Evolutionary conservation across 768 basidiomycete genomes (phyloP), one percentile per base, ranked within the genome.

Genomic region (Hirschioporus abietinus): DNA sequence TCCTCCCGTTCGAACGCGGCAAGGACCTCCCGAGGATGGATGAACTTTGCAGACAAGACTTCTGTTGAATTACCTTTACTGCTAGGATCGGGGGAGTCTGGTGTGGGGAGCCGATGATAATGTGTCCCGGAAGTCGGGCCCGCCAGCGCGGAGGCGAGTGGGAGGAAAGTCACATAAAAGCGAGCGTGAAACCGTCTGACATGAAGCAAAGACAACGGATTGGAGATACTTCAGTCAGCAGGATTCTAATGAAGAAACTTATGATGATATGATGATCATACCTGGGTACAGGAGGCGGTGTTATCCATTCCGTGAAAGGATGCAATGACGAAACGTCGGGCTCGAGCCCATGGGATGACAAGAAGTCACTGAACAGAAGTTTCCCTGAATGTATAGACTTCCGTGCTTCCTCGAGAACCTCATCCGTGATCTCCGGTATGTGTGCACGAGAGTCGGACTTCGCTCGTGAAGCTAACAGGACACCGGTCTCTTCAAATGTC

Each of bases 231-330:
- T 70, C 27, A 68, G 60, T 58, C 70, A 35, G 52, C 9, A 58
- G 35, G 9, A 64, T n/a, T 30, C 30, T 30, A 8, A 30, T 35
- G 30, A 52, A 52, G 42, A 3, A 20, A 15, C 42, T n/a, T 20
- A 20, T 20, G 20, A 52, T 52, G 42, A 52, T 20, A 20, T 20
- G 67, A 42, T 25, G 25, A 10, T 65, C 79, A 71, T 70, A 87
- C 90, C 83, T 80, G 35, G 86, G 82, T 27, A 76, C 70, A 30
- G 78, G 81, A 9, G 74, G 72, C n/a, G 90, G 90, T 1, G 90
- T 91, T 63, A 90, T 81, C 90, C 90, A 92, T 70, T 86, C 80
- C 1, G 89, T 91, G 73, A 92, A 90, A 0, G 88, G 88, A n/a
- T 88, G 72, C 23, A 92, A 76, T 0, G 81, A 76, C 17, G 77